Conservation (phyloP, 768 basidiomycete species). For the Galerina marginata region DNA sequence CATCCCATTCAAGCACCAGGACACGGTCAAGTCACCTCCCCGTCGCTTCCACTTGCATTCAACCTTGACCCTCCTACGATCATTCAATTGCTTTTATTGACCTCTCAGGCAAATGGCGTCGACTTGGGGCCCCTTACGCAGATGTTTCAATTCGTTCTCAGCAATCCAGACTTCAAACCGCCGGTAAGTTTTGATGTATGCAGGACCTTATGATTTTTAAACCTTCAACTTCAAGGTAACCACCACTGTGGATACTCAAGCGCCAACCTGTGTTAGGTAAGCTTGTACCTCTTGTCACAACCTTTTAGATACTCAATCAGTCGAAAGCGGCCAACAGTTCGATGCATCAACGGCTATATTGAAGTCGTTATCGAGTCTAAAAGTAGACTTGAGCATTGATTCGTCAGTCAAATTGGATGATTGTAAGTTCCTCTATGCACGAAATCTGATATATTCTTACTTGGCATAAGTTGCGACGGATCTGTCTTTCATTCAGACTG, state of each 20-base stretch:
- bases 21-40: slow-evolving; percentile 62
- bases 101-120: slow-evolving; percentile 59
- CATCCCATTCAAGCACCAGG: slow-evolving; percentile 65
- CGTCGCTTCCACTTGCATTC: slow-evolving; percentile 61
- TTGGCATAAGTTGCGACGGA: slow-evolving; percentile 52
- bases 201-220: neutral
- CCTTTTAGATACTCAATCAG: neutral
- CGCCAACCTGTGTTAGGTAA: slow-evolving; percentile 65
- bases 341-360: slow-evolving; percentile 65
- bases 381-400: slow-evolving; percentile 62
- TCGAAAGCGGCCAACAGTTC: slow-evolving; percentile 65
- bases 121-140: slow-evolving; percentile 63
- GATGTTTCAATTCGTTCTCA: slow-evolving; percentile 58
- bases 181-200: slow-evolving; percentile 42
- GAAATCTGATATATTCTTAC: neutral
- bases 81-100: slow-evolving; percentile 56
- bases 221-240: slow-evolving; percentile 45
- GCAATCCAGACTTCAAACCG: slow-evolving; percentile 55
- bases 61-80: slow-evolving; percentile 69
- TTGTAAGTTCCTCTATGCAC: slow-evolving; percentile 44
- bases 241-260: slow-evolving; percentile 55
- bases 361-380: slow-evolving; percentile 61
- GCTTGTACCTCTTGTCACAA: slow-evolving; percentile 1
- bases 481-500: slow-evolving; percentile 60
- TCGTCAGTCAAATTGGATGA: slow-evolving; percentile 66